Conservation (phyloP, 106 monocot species). For the Dactylorhiza incarnata region DNA sequence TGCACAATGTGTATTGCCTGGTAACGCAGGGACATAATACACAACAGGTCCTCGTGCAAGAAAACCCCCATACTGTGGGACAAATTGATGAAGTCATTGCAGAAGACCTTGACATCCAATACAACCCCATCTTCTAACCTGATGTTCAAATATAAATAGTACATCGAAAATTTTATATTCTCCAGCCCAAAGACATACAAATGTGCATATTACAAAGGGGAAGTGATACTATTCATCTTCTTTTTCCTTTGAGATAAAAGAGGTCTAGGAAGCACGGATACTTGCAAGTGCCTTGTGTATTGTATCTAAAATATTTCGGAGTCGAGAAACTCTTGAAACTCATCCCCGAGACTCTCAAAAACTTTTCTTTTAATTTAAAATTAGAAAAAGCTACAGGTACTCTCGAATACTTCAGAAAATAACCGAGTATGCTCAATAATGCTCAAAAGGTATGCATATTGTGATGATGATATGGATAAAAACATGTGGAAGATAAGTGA, state of each 20-base stretch:
- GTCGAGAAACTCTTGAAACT: too few species aligned
- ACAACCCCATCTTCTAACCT: slow-evolving; percentile 87
- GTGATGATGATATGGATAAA: too few species aligned
- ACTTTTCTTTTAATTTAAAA: too few species aligned
- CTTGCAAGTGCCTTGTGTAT: too few species aligned
- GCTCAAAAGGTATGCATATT: too few species aligned
- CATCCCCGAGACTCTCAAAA: too few species aligned
- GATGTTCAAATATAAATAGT: background rate
- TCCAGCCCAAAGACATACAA: background rate
- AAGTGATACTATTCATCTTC: background rate
- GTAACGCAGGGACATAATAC: slow-evolving; percentile 80
- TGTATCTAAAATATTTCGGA: too few species aligned
- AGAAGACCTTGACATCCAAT: slow-evolving; percentile 78
- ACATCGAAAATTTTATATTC: background rate
- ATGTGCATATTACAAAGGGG: background rate
- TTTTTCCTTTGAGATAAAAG: background rate
- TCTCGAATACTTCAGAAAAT: too few species aligned
- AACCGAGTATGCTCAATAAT: too few species aligned
- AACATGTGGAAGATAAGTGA: too few species aligned
- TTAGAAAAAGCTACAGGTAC: too few species aligned
- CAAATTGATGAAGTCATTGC: slow-evolving; percentile 85
- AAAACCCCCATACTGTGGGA: slow-evolving; percentile 79
- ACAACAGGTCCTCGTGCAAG: slow-evolving; percentile 84
- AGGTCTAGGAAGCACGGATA: background rate
- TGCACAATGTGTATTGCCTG: slow-evolving; percentile 90